Evolutionary conservation across 768 basidiomycete genomes (phyloP).

Genomic region (Hericium coralloides): DNA sequence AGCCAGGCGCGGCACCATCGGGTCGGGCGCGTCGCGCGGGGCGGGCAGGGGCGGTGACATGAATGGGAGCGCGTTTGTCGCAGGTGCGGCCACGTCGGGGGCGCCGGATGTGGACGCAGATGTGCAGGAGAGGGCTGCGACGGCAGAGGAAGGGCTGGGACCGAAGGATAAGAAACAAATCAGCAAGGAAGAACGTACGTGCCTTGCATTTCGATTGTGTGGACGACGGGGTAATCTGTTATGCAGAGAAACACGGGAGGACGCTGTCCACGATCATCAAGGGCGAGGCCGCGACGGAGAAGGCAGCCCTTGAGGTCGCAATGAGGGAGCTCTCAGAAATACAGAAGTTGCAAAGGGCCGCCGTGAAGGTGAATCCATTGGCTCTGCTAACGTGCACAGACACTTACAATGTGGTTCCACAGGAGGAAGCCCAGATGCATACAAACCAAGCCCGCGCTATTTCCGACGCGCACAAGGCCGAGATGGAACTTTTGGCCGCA

Average conservation of each 20-base stretch:
- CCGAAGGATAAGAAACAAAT: slow-evolving; percentile 45
- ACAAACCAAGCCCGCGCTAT: slow-evolving; percentile 43
- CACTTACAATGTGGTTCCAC: not conserved
- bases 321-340: slow-evolving; percentile 57
- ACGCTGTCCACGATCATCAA: slow-evolving; percentile 62
- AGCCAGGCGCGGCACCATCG: not conserved
- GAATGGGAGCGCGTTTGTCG: slow-evolving; percentile 33
- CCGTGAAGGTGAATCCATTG: slow-evolving; percentile 39
- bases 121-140: slow-evolving; percentile 29
- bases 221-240: not conserved
- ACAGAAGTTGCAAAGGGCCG: slow-evolving; percentile 61
- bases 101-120: slow-evolving; percentile 30
- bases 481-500: slow-evolving; percentile 51
- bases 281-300: slow-evolving; percentile 60
- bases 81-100: slow-evolving; percentile 45
- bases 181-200: slow-evolving; percentile 42
- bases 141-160: slow-evolving; percentile 39
- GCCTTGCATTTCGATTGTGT: not conserved
- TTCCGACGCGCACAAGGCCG: slow-evolving; percentile 50
- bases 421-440: slow-evolving; percentile 54
- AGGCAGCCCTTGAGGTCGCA: slow-evolving; percentile 47
- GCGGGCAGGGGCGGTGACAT: not conserved
- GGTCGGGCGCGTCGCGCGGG: not conserved
- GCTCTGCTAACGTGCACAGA: not conserved
- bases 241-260: slow-evolving; percentile 47